Base-by-base conservation (phyloP, 106 monocot species). In the Phalaenopsis aphrodite region DNA sequence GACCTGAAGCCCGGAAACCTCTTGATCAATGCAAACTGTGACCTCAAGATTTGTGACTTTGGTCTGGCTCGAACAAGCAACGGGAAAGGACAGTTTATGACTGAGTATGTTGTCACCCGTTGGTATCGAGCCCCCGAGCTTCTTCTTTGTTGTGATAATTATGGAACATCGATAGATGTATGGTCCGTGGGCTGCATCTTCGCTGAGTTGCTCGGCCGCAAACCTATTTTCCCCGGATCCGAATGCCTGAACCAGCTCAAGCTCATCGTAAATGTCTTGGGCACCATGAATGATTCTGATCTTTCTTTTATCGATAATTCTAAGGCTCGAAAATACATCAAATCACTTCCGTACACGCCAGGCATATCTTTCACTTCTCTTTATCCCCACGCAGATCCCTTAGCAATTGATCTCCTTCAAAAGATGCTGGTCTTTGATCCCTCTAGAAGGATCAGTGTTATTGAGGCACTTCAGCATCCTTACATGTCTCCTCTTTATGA, bases 171-270 rank as follows among this genome's bases (percentile, higher is more conserved):
- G 55, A 92, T 92, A n/a, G 91, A 92, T 78, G 89, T 92, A 14
- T 92, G 91, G 91, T 92, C 91, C 14, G 91, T 92, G 23, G 91
- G 91, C 42, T 92, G 91, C 87, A 92, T 92, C 58, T 92, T 92
- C 82, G 89, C 91, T 42, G 91, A 92, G 85, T 72, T 92, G 16
- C 89, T 92, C 43, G 91, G 91, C n/a, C 89, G 91, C 67, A 87
- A 88, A 68, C 91, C 91, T 65, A 83, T 92, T 58, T 92, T 92
- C 72, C 91, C 91, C 45, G 91, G 91, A 69, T 85, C 87, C 2
- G 91, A 92, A 55, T 92, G 91, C 81, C 89, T 92, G 19, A 92
- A 92, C 78, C 91, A 92, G 76, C 87, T 92, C 45, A 92, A 89
- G 78, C 91, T 92, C 74, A 92, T 92, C 7, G 76, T 92, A 23